Conservation (phyloP, 129 eudicot genomes). For the Pulicaria dysenterica region DNA sequence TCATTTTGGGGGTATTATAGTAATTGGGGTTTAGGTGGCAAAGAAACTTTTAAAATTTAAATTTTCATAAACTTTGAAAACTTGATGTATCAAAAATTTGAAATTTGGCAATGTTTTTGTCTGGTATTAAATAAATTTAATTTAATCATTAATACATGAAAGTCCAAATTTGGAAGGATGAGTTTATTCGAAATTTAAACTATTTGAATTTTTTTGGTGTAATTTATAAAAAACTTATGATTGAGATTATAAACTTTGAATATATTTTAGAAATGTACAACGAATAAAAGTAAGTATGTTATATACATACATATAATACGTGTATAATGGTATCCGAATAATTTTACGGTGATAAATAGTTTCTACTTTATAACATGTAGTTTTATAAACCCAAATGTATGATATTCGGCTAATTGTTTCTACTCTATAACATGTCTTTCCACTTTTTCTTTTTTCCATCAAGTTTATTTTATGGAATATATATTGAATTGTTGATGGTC, state of each 20-base stretch:
- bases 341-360: too few relatives aligned
- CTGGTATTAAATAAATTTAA: not conserved
- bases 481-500: too few relatives aligned
- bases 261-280: too few relatives aligned
- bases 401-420: too few relatives aligned
- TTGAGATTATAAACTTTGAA: not conserved
- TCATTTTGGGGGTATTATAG: constrained; percentile 2
- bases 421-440: too few relatives aligned
- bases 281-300: too few relatives aligned
- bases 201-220: not conserved
- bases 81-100: not conserved
- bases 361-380: too few relatives aligned
- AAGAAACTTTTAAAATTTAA: constrained; percentile 13
- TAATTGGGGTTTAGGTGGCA: constrained; percentile 23
- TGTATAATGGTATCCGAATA: too few relatives aligned
- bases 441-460: too few relatives aligned
- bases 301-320: too few relatives aligned
- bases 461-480: too few relatives aligned
- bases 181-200: constrained; percentile 2
- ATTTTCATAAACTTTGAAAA: not conserved
- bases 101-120: not conserved
- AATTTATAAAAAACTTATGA: not conserved
- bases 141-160: not conserved
- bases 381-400: too few relatives aligned
- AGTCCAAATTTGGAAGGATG: constrained; percentile 1